Evolutionary conservation across 192 early-diverging fungal species (phyloP).

Genomic region (Coemansia sp.): DNA sequence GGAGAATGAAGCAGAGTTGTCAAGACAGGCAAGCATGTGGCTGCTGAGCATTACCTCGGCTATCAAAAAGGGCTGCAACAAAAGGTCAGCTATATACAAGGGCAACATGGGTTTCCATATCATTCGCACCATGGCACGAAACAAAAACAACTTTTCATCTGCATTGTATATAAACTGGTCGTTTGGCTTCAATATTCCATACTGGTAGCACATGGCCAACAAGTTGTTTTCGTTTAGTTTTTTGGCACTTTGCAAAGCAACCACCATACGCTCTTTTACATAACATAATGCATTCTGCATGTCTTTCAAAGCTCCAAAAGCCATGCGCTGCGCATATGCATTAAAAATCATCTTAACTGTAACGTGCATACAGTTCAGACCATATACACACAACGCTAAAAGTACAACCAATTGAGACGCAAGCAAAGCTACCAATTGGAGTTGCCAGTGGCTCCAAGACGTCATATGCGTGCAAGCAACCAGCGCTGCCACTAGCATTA

Average conservation of each 20-base stretch:
- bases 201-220: too few relatives aligned
- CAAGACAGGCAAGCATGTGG: conserved; percentile 23
- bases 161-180: conserved; percentile 2
- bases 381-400: too few relatives aligned
- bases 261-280: background rate
- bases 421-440: background rate
- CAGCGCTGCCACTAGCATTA: background rate
- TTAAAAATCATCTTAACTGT: background rate
- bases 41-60: conserved; percentile 7
- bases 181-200: too few relatives aligned
- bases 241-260: background rate
- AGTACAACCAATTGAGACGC: background rate
- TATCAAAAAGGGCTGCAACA: background rate
- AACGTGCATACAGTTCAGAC: too few relatives aligned
- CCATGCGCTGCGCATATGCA: background rate
- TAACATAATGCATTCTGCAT: background rate
- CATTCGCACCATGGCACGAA: conserved; percentile 6
- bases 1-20: conserved; percentile 5
- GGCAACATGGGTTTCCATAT: conserved; percentile 7
- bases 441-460: background rate
- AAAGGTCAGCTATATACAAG: background rate
- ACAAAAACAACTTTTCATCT: conserved; percentile 2
- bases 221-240: background rate
- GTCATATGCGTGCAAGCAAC: background rate
- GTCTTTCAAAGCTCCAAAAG: background rate